phyloP scores from a whole-genome alignment of 768 basidiomycete species.

The Lyophyllum shimeji region DNA sequence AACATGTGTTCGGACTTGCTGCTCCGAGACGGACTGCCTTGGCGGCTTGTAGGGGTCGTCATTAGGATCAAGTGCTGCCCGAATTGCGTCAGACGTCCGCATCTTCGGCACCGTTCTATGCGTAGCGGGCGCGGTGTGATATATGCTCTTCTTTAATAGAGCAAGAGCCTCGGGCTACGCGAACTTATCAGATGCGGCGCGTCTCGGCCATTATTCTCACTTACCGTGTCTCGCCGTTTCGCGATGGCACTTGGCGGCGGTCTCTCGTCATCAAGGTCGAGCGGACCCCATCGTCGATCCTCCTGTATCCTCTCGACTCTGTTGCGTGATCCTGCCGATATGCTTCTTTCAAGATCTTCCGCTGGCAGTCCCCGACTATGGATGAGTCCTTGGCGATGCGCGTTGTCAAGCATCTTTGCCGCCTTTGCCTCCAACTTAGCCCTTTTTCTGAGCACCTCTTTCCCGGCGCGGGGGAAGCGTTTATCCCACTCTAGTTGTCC shows the following conservation, averaged over 20 bases:
- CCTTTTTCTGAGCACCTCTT: slow-evolving; percentile 43
- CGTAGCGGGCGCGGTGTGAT: slow-evolving; percentile 53
- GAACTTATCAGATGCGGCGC: not conserved
- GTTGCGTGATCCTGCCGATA: not conserved
- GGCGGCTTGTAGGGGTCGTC: slow-evolving; percentile 49
- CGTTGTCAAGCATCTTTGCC: slow-evolving; percentile 40
- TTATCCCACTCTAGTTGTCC: slow-evolving; percentile 66
- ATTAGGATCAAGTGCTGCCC: slow-evolving; percentile 49
- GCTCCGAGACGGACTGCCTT: slow-evolving; percentile 55
- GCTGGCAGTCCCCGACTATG: slow-evolving; percentile 12
- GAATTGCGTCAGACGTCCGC: slow-evolving; percentile 41
- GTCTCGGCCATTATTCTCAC: slow-evolving; percentile 13
- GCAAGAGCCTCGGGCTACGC: slow-evolving; percentile 55
- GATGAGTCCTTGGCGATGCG: slow-evolving; percentile 45
- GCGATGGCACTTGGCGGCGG: slow-evolving; percentile 76
- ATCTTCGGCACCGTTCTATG: slow-evolving; percentile 51
- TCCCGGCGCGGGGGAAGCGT: slow-evolving; percentile 41
- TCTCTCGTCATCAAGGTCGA: slow-evolving; percentile 62
- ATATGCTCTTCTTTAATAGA: slow-evolving; percentile 54
- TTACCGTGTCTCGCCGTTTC: slow-evolving; percentile 63
- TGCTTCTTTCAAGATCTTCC: not conserved
- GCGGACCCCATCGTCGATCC: slow-evolving; percentile 50
- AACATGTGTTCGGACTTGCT: slow-evolving; percentile 42
- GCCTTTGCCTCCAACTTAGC: slow-evolving; percentile 46
- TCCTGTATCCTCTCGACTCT: slow-evolving; percentile 32